Conservation (phyloP, 2,329 filamentous ascomycete species). For the Magnaporthales sp. region DNA sequence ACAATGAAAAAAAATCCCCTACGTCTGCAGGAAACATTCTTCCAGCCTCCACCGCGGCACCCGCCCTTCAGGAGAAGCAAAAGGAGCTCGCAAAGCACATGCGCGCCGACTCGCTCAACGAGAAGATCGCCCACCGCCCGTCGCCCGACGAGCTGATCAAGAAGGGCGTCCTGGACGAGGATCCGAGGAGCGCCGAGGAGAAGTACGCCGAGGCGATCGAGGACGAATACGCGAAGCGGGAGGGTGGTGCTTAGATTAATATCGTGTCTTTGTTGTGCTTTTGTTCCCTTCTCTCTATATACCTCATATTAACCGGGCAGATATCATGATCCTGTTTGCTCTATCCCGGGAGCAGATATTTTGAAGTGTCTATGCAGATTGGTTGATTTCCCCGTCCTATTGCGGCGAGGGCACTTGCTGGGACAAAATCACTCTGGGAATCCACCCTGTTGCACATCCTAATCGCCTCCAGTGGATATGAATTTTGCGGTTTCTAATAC, state of each 20-base stretch:
- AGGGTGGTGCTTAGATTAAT: conserved; percentile 43
- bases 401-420: neutral
- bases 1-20: neutral
- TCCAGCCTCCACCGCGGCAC: conserved; percentile 67
- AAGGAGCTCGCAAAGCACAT: conserved; percentile 82
- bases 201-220: conserved; percentile 54
- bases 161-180: conserved; percentile 68
- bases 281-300: neutral
- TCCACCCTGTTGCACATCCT: neutral
- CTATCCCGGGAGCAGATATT: neutral
- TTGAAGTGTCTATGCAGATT: neutral
- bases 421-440: neutral
- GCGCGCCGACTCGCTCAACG: conserved; percentile 77
- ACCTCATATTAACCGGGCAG: neutral
- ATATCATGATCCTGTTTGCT: neutral
- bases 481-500: neutral
- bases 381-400: neutral
- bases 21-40: conserved; percentile 68
- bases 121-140: conserved; percentile 73
- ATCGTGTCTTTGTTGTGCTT: neutral
- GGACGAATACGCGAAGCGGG: conserved; percentile 53
- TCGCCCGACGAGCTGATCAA: conserved; percentile 67
- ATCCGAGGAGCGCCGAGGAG: conserved; percentile 49
- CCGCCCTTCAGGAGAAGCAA: conserved; percentile 70
- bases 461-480: neutral